Base-by-base conservation (phyloP, 108 stramenopile species). In the Skeletonema costatum region DNA sequence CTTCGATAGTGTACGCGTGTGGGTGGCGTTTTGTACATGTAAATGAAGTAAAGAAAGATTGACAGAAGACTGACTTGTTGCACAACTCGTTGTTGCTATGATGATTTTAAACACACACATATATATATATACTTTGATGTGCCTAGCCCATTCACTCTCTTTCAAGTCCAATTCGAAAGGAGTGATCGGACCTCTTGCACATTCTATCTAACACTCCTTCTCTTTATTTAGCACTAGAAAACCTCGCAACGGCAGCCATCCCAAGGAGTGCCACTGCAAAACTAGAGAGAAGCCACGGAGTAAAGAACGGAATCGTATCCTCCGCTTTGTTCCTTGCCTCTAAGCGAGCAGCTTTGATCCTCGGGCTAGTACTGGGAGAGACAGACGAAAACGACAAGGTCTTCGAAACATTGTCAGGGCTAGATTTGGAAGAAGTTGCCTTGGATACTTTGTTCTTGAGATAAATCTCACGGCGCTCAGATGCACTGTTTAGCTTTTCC, bases 341-440 rank as follows among this genome's bases (percentile, higher is more conserved):
- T 10, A 66, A 66, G 41, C 65, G 66, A 60, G 66, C 74, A 30
- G 65, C 65, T 36, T 74, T 74, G 64, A 66, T 75, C 31, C 66
- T 4, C 9, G 56, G 53, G 21, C 56, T 68, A 4, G 32, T 2
- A 38, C 68, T 68, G 3, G 75, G 75, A 9, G 75, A 66, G 10
- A 69, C 60, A 6, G 66, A 44, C 3, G 75, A 13, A 63, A 76
- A 76, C 41, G 48, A 50, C 48, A 50, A 76, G 36, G 36, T 76
- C 59, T n/a, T 50, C n/a, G 48, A 50, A 19, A 39, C 17, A 58
- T 60, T 25, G 53, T 56, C 13, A 36, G 35, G 33, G 61, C 36
- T 29, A 32, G 48, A 25, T 68, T 60, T 46, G 11, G 44, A 19
- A 60, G 50, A 65, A 8, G 33, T 64, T 14, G 73, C 74, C 44